Conservation (phyloP, 371 early-diverging fungal genomes). For the Actinomortierella wolfii region DNA sequence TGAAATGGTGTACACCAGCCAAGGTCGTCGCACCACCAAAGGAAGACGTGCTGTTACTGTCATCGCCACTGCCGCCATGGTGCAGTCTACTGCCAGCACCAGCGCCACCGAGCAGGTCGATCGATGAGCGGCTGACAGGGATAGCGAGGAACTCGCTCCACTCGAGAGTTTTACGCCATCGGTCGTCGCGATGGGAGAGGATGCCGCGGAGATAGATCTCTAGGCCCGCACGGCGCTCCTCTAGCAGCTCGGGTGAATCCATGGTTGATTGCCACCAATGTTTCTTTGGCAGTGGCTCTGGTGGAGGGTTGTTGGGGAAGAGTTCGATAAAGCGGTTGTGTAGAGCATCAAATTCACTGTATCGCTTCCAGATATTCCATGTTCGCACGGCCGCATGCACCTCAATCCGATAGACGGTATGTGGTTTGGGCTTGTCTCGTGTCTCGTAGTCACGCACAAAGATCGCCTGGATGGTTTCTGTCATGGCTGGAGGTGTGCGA, state of each 20-base stretch:
- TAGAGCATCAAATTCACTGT: slow-evolving; percentile 81
- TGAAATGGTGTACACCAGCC: slow-evolving; percentile 47
- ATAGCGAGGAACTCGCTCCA: slow-evolving; percentile 80
- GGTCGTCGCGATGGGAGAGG: slow-evolving; percentile 71
- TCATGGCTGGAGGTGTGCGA: slow-evolving; percentile 46
- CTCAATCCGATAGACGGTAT: slow-evolving; percentile 73
- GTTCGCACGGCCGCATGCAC: slow-evolving; percentile 83
- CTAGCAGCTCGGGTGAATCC: slow-evolving; percentile 69
- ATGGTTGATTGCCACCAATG: slow-evolving; percentile 67
- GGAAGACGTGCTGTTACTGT: slow-evolving; percentile 14
- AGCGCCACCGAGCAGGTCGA: slow-evolving; percentile 28
- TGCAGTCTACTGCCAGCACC: background rate
- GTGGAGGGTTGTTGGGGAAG: slow-evolving; percentile 68
- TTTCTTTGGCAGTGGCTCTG: slow-evolving; percentile 69
- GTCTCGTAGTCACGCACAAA: slow-evolving; percentile 68
- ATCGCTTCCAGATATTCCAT: slow-evolving; percentile 90
- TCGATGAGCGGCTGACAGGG: slow-evolving; percentile 58
- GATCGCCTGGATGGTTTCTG: slow-evolving; percentile 66
- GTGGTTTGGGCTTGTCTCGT: slow-evolving; percentile 68
- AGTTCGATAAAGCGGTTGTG: slow-evolving; percentile 55
- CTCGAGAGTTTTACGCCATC: slow-evolving; percentile 74
- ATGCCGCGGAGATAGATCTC: slow-evolving; percentile 83
- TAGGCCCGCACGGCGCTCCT: slow-evolving; percentile 77
- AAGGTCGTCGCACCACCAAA: slow-evolving; percentile 11
- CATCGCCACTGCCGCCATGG: slow-evolving; percentile 20